Conservation (phyloP, 129 eudicot species). For the Pulicaria dysenterica region DNA sequence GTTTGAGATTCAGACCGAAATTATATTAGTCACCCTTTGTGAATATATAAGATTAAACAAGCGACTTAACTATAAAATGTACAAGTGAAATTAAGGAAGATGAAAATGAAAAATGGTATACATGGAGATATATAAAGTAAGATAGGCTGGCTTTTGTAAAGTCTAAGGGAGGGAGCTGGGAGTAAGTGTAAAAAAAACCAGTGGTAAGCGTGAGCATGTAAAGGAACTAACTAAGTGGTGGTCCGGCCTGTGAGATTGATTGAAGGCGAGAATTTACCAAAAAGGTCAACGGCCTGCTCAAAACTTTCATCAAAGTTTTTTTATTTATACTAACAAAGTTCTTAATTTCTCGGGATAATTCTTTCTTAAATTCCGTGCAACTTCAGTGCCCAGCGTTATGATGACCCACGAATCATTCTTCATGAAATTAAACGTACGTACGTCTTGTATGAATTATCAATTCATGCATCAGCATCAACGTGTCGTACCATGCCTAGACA, state of each 20-base stretch:
- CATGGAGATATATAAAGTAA: conserved; percentile 30
- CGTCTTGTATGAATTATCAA: background rate
- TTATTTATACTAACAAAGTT: no score
- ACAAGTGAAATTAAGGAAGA: conserved; percentile 28
- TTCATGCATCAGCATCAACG: background rate
- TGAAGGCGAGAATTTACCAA: no score
- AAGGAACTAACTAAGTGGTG: conserved; percentile 53
- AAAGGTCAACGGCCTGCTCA: no score
- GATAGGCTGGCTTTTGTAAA: conserved; percentile 50
- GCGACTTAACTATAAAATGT: conserved; percentile 21
- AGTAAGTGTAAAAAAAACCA: conserved; percentile 29
- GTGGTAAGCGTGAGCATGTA: conserved; percentile 69
- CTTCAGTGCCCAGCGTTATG: conserved; percentile 25
- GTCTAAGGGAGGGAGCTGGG: conserved; percentile 23
- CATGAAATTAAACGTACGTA: conserved; percentile 4
- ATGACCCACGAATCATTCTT: conserved; percentile 31
- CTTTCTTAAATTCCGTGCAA: conserved; percentile 64
- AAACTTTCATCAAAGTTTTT: conserved; percentile 32
- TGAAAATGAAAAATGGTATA: conserved; percentile 22
- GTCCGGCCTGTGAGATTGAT: conserved; percentile 64
- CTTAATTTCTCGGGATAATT: conserved; percentile 29
- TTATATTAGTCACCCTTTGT: no score
- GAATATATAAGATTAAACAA: no score
- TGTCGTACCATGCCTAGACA: no score
- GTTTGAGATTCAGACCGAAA: no score